Evolutionary conservation across 2,329 filamentous ascomycete species (phyloP).

Genomic region (Aspergillus sergii): DNA sequence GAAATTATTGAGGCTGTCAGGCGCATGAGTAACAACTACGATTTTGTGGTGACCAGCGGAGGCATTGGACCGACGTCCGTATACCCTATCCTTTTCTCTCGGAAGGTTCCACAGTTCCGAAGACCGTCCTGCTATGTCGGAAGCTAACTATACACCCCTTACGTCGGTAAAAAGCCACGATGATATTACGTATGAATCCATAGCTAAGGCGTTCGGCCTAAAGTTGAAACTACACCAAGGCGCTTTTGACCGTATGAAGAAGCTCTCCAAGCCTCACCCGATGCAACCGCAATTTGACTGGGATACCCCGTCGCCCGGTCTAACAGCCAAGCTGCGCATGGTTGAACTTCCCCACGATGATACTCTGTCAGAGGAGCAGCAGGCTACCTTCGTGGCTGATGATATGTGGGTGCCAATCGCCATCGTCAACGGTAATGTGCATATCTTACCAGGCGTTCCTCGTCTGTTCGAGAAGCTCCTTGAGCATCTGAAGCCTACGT

Average conservation of each 20-base stretch:
- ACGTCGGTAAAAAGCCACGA: slow-evolving; percentile 71
- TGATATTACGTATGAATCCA: slow-evolving; percentile 94
- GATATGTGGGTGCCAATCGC: slow-evolving; percentile 89
- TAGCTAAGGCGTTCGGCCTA: slow-evolving; percentile 84
- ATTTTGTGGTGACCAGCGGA: slow-evolving; percentile 93
- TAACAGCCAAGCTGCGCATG: slow-evolving; percentile 87
- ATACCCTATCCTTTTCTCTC: slow-evolving; percentile 8
- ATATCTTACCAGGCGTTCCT: slow-evolving; percentile 90
- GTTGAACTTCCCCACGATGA: slow-evolving; percentile 80
- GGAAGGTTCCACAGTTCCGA: not conserved
- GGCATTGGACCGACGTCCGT: slow-evolving; percentile 92
- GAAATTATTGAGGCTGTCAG: slow-evolving; percentile 87
- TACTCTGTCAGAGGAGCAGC: slow-evolving; percentile 63
- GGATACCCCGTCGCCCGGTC: slow-evolving; percentile 76
- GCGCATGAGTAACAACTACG: slow-evolving; percentile 86
- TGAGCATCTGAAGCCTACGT: slow-evolving; percentile 70
- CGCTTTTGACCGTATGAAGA: slow-evolving; percentile 81
- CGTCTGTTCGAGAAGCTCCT: slow-evolving; percentile 79
- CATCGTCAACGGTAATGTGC: slow-evolving; percentile 88
- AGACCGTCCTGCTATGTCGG: not conserved
- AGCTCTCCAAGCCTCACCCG: slow-evolving; percentile 72
- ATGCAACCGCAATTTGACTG: slow-evolving; percentile 78
- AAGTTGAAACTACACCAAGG: slow-evolving; percentile 75
- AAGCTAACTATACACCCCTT: slow-evolving; percentile 10
- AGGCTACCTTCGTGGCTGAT: slow-evolving; percentile 77